Evolutionary conservation across 352 stramenopile genomes (phyloP).

Genomic region (Globisporangium echinulatum): DNA sequence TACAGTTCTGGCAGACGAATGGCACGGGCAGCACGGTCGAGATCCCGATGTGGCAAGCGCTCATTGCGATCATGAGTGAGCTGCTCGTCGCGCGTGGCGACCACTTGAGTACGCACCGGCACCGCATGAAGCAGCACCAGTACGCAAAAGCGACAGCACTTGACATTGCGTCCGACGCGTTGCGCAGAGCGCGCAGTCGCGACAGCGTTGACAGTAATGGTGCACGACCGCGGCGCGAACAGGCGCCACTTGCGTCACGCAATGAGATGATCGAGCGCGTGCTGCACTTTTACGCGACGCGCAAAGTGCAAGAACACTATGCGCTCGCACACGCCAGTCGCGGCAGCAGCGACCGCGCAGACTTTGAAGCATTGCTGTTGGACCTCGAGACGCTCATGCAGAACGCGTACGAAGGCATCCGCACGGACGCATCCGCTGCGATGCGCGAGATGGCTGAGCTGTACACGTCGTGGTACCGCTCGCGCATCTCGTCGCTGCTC

Average conservation of each 20-base stretch:
- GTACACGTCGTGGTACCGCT: conserved; percentile 50
- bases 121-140: conserved; percentile 42
- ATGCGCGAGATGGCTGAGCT: conserved; percentile 48
- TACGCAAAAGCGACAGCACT: conserved; percentile 43
- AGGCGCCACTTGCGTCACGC: conserved; percentile 36
- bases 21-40: conserved; percentile 39
- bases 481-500: conserved; percentile 32
- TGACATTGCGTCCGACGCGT: conserved; percentile 42
- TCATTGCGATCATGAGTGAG: conserved; percentile 41
- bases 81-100: conserved; percentile 54
- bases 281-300: conserved; percentile 50
- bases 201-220: neutral
- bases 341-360: conserved; percentile 13
- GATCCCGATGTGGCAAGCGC: conserved; percentile 43
- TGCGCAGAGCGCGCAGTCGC: conserved; percentile 23
- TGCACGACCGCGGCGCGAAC: conserved; percentile 7
- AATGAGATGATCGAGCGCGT: conserved; percentile 68
- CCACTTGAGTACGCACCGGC: conserved; percentile 28
- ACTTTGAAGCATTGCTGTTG: conserved; percentile 36
- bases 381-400: conserved; percentile 48
- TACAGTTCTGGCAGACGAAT: conserved; percentile 44
- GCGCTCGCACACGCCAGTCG: conserved; percentile 39
- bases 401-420: conserved; percentile 53
- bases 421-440: conserved; percentile 26
- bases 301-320: conserved; percentile 61